Percentiles rank a stretch among this genome's conserved stretches.
Evolutionary conservation across 768 basidiomycete genomes (phyloP).

Genomic region (Imleria badia): DNA sequence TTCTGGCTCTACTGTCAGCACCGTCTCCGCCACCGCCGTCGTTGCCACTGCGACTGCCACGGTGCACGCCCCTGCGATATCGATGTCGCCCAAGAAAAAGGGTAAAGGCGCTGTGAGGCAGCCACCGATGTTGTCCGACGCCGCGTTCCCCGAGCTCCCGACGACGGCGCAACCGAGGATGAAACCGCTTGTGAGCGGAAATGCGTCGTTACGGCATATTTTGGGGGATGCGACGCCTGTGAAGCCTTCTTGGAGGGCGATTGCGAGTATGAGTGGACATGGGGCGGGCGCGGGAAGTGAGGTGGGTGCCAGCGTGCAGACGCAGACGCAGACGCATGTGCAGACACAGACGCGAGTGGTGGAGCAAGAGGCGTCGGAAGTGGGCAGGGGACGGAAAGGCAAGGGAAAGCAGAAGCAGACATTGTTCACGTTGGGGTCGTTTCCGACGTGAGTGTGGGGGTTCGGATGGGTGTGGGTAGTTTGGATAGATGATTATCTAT

Average conservation of each 20-base stretch:
- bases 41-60: not conserved
- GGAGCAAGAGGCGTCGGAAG: conserved; percentile 5
- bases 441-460: conserved; percentile 34
- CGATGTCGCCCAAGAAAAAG: conserved; percentile 14
- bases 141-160: conserved; percentile 73
- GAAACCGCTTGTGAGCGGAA: conserved; percentile 56
- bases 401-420: conserved; percentile 87
- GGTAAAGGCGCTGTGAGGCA: not conserved
- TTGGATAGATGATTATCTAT: too few relatives aligned
- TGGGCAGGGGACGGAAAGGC: conserved; percentile 62
- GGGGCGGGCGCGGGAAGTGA: not conserved
- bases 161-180: conserved; percentile 41
- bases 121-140: conserved; percentile 48
- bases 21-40: not conserved
- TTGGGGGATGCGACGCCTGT: conserved; percentile 32
- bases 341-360: not conserved
- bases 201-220: conserved; percentile 66
- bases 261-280: not conserved
- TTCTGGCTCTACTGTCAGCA: not conserved
- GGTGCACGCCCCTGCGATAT: not conserved
- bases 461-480: too few relatives aligned
- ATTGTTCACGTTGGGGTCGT: conserved; percentile 64
- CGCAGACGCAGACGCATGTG: not conserved
- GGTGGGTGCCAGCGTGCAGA: not conserved
- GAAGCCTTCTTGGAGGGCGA: conserved; percentile 32